Base-by-base conservation (phyloP, 2,329 filamentous ascomycete genomes). In the Talaromyces albobiverticillius region DNA sequence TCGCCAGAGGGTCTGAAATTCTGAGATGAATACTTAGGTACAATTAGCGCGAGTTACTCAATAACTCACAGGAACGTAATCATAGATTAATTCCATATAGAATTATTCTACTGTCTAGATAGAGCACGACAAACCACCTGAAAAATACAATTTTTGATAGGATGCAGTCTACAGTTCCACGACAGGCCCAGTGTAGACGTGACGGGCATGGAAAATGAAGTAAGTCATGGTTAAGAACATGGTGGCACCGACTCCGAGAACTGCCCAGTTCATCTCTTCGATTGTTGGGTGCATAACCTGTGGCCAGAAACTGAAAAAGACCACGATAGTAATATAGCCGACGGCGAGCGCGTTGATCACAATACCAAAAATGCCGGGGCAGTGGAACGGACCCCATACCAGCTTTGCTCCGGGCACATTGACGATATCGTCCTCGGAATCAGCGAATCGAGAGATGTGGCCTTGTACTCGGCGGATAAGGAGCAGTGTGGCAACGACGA, bases 291-390 rank as follows among this genome's bases (percentile, higher is more conserved):
- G 58, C 32, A 71, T 64, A 2, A 60, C 23, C 0, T 57, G 60
- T 0, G 80, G 80, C 63, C 79, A 81, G 57, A 79, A 79, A 43
- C 70, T 69, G 59, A 80, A 78, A 54, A 80, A 68, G 52, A 79
- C 73, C 3, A 76, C 69, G 41, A 78, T 70, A 1, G 70, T 60
- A n/a, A 78, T 68, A 59, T 77, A 82, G 4, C 68, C 38, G 13
- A 78, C 64, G 0, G 75, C 74, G 54, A 70, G 76, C 5, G 66
- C 45, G 52, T 80, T 79, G 53, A 79, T 61, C 1, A 67, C 53
- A 2, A 76, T 64, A 0, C 78, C 77, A 46, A 59, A 71, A n/a
- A 65, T 57, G 0, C 64, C 63, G 1, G 61, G 61, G 0, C 66
- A 40, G n/a, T 61, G 64, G 51, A 67, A 67, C 0, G 64, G 66